A percentile compares a stretch with the other conserved stretches of the same genome.
These are phyloP conservation scores for Microstegium vimineum DNA, from an alignment of 176 grass and related monocot species.

Conservation along the genomic window DNA sequence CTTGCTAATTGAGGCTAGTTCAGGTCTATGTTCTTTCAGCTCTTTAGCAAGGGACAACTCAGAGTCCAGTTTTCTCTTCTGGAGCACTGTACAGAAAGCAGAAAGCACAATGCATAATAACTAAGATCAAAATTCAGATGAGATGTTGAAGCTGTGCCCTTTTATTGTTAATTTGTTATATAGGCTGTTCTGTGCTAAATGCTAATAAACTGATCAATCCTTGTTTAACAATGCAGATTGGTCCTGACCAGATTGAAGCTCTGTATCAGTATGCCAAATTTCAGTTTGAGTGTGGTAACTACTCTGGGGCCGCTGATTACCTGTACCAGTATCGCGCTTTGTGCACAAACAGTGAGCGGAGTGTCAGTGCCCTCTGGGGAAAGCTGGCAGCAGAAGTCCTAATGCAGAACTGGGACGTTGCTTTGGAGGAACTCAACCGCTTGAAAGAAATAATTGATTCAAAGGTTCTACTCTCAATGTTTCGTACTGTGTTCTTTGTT, in stretches of 20 bases:
- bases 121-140: background rate
- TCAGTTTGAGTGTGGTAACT: slow-evolving; percentile 86
- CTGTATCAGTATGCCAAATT: slow-evolving; percentile 60
- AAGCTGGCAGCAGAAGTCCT: slow-evolving; percentile 84
- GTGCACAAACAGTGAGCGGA: slow-evolving; percentile 77
- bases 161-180: background rate
- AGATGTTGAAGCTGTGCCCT: background rate
- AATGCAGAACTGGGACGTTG: slow-evolving; percentile 91
- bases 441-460: slow-evolving; percentile 96
- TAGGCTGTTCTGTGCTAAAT: background rate
- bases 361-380: slow-evolving; percentile 81
- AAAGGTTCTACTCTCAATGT: slow-evolving; percentile 44
- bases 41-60: background rate
- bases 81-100: background rate
- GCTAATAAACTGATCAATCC: background rate
- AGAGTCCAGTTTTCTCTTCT: background rate
- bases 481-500: background rate
- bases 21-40: background rate
- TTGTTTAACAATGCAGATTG: background rate
- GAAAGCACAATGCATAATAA: background rate
- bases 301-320: slow-evolving; percentile 73
- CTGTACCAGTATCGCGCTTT: slow-evolving; percentile 78
- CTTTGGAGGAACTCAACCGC: slow-evolving; percentile 83
- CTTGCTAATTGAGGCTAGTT: background rate
- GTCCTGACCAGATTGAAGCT: no score